These are phyloP conservation scores for Phialophora tarda DNA, from an alignment of 2,329 filamentous ascomycete species.

Conservation along the genomic window DNA sequence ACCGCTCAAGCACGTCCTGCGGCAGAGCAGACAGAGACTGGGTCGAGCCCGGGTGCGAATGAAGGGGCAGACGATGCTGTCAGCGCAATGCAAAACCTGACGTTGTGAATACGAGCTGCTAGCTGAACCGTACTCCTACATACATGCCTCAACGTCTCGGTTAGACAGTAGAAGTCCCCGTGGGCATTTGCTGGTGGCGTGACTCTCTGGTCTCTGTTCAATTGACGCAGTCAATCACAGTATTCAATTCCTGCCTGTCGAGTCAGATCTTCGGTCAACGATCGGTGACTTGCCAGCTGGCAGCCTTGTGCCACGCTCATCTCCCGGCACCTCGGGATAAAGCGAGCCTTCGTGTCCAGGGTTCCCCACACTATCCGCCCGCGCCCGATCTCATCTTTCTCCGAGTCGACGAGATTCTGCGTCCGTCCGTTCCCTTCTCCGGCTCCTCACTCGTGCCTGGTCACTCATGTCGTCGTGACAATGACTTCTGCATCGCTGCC, in stretches of 20 bases:
- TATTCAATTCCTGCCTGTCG: background rate
- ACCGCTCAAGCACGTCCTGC: background rate
- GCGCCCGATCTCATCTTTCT: conserved; percentile 9
- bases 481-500: conserved; percentile 39
- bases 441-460: conserved; percentile 6
- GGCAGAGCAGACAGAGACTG: background rate
- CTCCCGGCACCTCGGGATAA: conserved; percentile 6
- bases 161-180: background rate
- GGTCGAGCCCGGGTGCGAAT: too few relatives aligned
- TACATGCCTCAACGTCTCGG: background rate
- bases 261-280: background rate
- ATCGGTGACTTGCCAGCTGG: background rate
- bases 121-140: background rate
- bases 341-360: background rate
- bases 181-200: background rate
- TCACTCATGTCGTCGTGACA: conserved; percentile 26
- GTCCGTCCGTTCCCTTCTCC: background rate
- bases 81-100: background rate
- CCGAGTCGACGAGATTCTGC: conserved; percentile 6
- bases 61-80: background rate
- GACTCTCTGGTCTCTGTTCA: too few relatives aligned
- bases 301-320: background rate
- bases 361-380: conserved; percentile 2
- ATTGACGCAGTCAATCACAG: background rate
- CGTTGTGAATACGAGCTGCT: background rate